Conservation (phyloP, 1,284 basidiomycete species). For the Trametes pubescens region DNA sequence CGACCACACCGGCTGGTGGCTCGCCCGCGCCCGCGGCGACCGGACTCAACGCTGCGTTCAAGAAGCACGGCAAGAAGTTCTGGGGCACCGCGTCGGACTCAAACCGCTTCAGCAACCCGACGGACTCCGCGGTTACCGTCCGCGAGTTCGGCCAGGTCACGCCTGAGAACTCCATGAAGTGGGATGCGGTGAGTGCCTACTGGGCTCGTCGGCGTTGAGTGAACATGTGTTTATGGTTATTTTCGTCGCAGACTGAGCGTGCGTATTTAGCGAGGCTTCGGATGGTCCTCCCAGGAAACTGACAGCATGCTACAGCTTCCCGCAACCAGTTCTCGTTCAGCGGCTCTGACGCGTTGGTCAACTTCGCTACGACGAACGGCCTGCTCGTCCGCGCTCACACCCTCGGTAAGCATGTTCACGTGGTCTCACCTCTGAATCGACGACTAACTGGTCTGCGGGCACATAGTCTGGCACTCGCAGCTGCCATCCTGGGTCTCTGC, state of each 20-base stretch:
- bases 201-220: not conserved
- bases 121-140: conserved; percentile 40
- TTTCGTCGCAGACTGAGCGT: conserved; percentile 33
- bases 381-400: conserved; percentile 59
- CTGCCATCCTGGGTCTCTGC: conserved; percentile 54
- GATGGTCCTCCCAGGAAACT: not conserved
- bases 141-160: conserved; percentile 47
- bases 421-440: too few relatives aligned
- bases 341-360: conserved; percentile 52
- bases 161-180: conserved; percentile 51
- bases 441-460: conserved; percentile 18
- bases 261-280: not conserved
- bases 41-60: conserved; percentile 38
- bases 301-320: conserved; percentile 30
- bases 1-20: conserved; percentile 15
- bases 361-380: conserved; percentile 55
- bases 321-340: conserved; percentile 50
- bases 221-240: not conserved
- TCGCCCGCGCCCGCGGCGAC: conserved; percentile 24
- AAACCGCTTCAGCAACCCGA: conserved; percentile 41
- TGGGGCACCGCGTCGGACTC: conserved; percentile 40
- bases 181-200: conserved; percentile 41
- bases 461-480: conserved; percentile 56
- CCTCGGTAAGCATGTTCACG: conserved; percentile 36
- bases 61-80: conserved; percentile 41